phyloP scores from a whole-genome alignment of 805 yeast genomes.

The Wickerhamomyces hampshirensis region DNA sequence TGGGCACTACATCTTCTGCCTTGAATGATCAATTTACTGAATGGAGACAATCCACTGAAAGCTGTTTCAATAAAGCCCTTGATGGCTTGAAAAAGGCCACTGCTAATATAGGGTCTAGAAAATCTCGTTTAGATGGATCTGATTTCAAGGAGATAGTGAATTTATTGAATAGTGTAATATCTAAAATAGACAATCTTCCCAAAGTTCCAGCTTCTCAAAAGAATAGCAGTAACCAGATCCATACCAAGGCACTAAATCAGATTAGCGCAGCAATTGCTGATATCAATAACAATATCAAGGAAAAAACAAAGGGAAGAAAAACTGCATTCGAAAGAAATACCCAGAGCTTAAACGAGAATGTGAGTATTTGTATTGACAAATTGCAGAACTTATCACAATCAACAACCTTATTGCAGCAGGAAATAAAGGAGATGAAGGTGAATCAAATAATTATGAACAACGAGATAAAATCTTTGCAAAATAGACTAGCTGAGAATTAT shows the following conservation, averaged over 20 bases:
- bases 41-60: too few species aligned
- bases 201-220: too few species aligned
- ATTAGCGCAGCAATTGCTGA: neutral
- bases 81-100: conserved; percentile 1
- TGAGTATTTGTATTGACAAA: conserved; percentile 3
- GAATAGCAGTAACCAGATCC: neutral
- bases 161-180: too few species aligned
- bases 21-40: neutral
- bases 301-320: neutral
- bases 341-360: conserved; percentile 1
- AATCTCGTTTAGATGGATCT: too few species aligned
- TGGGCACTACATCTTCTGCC: neutral
- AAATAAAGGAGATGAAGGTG: neutral
- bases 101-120: too few species aligned
- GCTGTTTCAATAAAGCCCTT: conserved; percentile 5
- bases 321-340: neutral
- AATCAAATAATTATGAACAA: conserved; percentile 1
- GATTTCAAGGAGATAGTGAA: too few species aligned
- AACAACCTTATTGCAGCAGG: conserved; percentile 2
- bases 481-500: neutral
- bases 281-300: neutral
- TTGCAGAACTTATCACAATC: conserved; percentile 5
- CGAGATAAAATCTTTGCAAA: neutral
- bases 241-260: neutral
- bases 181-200: too few species aligned